These are phyloP conservation scores for Fraxinus baroniana DNA, from an alignment of 305 asterid species.

Conservation along the genomic window DNA sequence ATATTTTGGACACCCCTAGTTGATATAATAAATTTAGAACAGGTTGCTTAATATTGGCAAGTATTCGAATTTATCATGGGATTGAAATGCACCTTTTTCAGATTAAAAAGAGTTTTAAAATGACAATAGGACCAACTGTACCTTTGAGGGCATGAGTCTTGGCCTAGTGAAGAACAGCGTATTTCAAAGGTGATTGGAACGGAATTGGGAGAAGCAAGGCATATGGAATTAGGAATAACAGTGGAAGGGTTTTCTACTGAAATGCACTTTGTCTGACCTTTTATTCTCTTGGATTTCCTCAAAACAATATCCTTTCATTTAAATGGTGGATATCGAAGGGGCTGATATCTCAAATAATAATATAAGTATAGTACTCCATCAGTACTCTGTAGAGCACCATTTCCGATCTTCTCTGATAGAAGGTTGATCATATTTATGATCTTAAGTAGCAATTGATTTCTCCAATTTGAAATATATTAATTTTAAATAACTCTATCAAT, in stretches of 20 bases:
- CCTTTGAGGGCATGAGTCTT: neutral
- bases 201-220: neutral
- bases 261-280: neutral
- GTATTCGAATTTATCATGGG: neutral
- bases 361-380: neutral
- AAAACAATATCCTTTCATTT: neutral
- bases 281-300: neutral
- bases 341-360: neutral
- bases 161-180: neutral
- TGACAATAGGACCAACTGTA: neutral
- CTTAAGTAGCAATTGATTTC: neutral
- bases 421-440: neutral
- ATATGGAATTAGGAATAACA: neutral
- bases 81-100: neutral
- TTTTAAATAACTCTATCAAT: neutral
- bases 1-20: too few species aligned
- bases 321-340: neutral
- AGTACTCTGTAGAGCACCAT: neutral
- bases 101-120: neutral
- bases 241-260: neutral
- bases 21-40: conserved; percentile 3
- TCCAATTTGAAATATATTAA: neutral
- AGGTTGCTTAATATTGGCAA: conserved; percentile 10
- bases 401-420: neutral
- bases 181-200: neutral